Evolutionary conservation across 2,329 filamentous ascomycete species (phyloP).

Genomic region (Thermomyces lanuginosus): DNA sequence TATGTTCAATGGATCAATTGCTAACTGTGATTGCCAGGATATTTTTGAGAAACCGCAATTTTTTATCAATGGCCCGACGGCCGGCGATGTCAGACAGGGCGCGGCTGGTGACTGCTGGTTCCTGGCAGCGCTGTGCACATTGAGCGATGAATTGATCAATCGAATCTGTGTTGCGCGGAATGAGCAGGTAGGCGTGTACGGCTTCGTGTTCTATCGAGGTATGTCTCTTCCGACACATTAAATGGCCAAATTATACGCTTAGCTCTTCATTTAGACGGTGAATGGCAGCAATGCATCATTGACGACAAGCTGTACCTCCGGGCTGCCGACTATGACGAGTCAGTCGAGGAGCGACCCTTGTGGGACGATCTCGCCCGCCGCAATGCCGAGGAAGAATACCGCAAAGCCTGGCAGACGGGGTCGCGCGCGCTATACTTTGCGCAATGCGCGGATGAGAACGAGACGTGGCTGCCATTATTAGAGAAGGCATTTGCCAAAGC

Average conservation of each 20-base stretch:
- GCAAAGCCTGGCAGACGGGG: slow-evolving; percentile 54
- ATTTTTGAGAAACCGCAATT: slow-evolving; percentile 65
- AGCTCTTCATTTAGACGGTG: slow-evolving; percentile 42
- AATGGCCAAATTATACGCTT: slow-evolving; percentile 1
- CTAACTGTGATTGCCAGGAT: slow-evolving; percentile 33
- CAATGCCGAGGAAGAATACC: slow-evolving; percentile 55
- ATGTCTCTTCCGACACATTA: slow-evolving; percentile 6
- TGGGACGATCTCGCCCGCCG: slow-evolving; percentile 60
- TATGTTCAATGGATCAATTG: not conserved
- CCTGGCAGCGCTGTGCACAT: slow-evolving; percentile 60
- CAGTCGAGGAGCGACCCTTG: slow-evolving; percentile 55
- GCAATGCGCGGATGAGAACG: slow-evolving; percentile 57
- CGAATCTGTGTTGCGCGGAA: slow-evolving; percentile 57
- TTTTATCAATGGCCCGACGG: slow-evolving; percentile 59
- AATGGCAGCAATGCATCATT: slow-evolving; percentile 83
- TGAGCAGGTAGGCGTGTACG: slow-evolving; percentile 61
- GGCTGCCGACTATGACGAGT: slow-evolving; percentile 67
- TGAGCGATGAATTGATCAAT: slow-evolving; percentile 55
- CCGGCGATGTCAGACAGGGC: slow-evolving; percentile 65
- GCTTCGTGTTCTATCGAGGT: slow-evolving; percentile 66
- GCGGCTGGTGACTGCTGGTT: slow-evolving; percentile 74
- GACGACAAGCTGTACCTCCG: slow-evolving; percentile 81
- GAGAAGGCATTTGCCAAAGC: slow-evolving; percentile 78
- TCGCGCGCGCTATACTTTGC: slow-evolving; percentile 66
- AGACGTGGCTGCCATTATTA: slow-evolving; percentile 66